Evolutionary conservation across 2,329 filamentous ascomycete species (phyloP), one percentile per base, ranked within the genome.

Genomic region (Sclerotinia subarctica): DNA sequence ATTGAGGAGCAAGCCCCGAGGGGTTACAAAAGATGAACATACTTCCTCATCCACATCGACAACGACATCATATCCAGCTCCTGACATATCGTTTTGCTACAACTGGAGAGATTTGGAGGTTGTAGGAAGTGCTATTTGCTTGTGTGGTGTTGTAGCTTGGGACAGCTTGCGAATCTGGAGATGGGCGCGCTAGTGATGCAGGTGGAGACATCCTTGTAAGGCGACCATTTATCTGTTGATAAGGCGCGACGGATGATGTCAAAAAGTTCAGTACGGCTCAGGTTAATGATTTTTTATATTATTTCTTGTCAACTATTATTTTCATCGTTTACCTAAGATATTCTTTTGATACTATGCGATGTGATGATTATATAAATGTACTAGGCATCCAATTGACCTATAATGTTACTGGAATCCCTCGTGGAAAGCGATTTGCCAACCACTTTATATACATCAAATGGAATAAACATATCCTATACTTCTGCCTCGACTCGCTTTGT

Each of bases 21-120:
- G 17, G 38, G 63, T 46, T 26, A 46, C 42, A 38, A 21, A 57
- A 46, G 26, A 47, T 49, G 59, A 42, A 32, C 80, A 72, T 82
- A 96, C 93, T 86, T 98, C 95, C 77, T 95, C 92, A 79, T 99
- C 95, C 67, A 98, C 90, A 76, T 99, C 95, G 69, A 99, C 95
- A 73, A 99, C 94, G 70, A 96, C 95, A 83, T 99, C 95, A 80
- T 99, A 99, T 74, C 94, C 94, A 77, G 92, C 86, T 79, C 74
- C 76, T 54, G 76, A 74, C 76, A 77, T 77, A 47, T 72, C 32
- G 21, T 21, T 53, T 42, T 46, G 13, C 52, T 63, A 49, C 38
- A 52, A 52, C 38, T 47, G 47, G 32, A 67, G 15, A 35, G 6
- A 54, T 54, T 53, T 35, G 10, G 11, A 42, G 21, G 7, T 67